Percentiles rank a stretch among this genome's conserved stretches.
Conservation (phyloP, 2,329 filamentous ascomycete species). For the Microdochium nivale region DNA sequence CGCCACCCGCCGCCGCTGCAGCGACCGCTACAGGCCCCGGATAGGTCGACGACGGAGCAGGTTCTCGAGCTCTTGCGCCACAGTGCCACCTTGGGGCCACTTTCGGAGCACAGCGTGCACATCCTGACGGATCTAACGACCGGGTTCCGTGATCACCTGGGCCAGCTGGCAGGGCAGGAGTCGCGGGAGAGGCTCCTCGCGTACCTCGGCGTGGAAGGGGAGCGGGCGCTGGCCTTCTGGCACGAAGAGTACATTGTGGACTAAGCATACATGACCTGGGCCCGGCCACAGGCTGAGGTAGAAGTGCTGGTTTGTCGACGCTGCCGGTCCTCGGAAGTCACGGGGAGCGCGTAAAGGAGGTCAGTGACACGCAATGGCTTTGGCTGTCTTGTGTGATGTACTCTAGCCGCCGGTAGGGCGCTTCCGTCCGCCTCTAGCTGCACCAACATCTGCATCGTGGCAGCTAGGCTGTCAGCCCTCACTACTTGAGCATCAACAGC, state of each 20-base stretch:
- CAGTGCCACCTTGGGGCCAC: slow-evolving; percentile 16
- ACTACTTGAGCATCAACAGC: too few relatives aligned
- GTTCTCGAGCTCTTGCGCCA: slow-evolving; percentile 18
- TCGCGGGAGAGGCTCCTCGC: slow-evolving; percentile 13
- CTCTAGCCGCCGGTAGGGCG: too few relatives aligned
- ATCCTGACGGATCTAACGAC: slow-evolving; percentile 22
- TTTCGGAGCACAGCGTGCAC: slow-evolving; percentile 19
- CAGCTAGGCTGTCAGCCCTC: too few relatives aligned
- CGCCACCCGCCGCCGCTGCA: not conserved
- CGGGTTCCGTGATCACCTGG: slow-evolving; percentile 19
- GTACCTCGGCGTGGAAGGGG: slow-evolving; percentile 17
- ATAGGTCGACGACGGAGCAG: slow-evolving; percentile 6
- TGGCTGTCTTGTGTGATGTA: too few relatives aligned
- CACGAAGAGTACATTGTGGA: slow-evolving; percentile 17
- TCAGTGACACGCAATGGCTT: too few relatives aligned
- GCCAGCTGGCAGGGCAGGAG: slow-evolving; percentile 10
- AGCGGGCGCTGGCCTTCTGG: slow-evolving; percentile 18
- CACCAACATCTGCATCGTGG: too few relatives aligned
- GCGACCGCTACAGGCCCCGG: too few relatives aligned
- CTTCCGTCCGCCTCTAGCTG: too few relatives aligned
- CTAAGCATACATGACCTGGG: slow-evolving; percentile 1
- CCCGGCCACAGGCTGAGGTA: too few relatives aligned
- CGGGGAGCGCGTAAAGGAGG: too few relatives aligned
- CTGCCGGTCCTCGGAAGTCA: too few relatives aligned
- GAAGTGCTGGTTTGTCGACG: too few relatives aligned